Percentiles rank a stretch among this genome's conserved stretches.
Evolutionary conservation across 306 rosid species (phyloP).

Genomic region (Prunus mongolica): DNA sequence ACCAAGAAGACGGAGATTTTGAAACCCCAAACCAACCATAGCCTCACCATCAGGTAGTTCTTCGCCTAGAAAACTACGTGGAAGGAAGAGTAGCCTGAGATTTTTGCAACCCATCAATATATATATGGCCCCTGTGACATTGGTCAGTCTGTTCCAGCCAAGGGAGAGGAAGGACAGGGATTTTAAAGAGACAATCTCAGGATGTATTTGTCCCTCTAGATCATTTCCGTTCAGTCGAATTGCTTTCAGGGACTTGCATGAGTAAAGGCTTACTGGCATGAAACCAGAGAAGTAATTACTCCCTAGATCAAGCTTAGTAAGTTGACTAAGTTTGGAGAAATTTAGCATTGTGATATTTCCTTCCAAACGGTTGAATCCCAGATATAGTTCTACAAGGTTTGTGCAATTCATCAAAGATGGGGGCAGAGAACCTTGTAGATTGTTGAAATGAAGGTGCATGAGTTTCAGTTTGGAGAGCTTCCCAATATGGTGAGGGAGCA

Average conservation of each 20-base stretch:
- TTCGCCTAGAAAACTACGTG: not conserved
- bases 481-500: not conserved
- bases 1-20: not conserved
- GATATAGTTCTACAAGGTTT: not conserved
- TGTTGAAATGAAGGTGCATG: not conserved
- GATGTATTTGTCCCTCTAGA: not conserved
- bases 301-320: not conserved
- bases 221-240: not conserved
- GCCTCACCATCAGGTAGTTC: not conserved
- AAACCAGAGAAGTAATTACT: not conserved
- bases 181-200: not conserved
- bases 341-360: not conserved
- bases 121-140: not conserved
- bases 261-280: not conserved
- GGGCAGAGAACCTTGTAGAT: not conserved
- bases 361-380: not conserved
- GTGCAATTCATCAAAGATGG: slow-evolving; percentile 12
- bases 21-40: not conserved
- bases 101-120: not conserved
- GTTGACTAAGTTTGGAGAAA: not conserved
- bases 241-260: not conserved
- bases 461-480: not conserved
- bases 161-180: not conserved
- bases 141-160: not conserved
- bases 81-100: not conserved